A percentile compares a stretch with the other conserved stretches of the same genome.
Evolutionary conservation across 805 yeast species (phyloP).

Genomic region (Ogataea salicorniae): DNA sequence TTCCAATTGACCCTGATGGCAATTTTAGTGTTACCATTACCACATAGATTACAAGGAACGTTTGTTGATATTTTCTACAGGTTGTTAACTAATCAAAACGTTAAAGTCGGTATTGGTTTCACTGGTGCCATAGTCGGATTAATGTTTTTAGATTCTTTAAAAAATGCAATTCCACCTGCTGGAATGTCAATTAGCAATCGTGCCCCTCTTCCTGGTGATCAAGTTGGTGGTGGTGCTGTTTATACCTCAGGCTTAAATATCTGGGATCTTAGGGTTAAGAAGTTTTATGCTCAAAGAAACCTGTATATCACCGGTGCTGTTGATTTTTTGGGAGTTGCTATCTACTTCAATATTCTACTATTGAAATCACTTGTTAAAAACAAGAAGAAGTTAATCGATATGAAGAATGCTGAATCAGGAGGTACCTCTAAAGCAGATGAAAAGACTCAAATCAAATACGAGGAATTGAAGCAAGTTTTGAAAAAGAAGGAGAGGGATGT

Average conservation of each 20-base stretch:
- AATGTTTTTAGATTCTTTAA: slow-evolving; percentile 44
- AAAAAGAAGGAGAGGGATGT: slow-evolving; percentile 17
- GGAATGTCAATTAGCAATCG: neutral
- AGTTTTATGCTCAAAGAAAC: slow-evolving; percentile 54
- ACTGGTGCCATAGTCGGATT: slow-evolving; percentile 34
- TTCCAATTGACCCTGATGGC: slow-evolving; percentile 41
- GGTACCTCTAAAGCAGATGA: slow-evolving; percentile 37
- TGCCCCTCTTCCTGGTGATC: slow-evolving; percentile 1
- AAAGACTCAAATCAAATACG: slow-evolving; percentile 24
- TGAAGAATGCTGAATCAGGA: neutral
- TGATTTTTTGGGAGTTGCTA: slow-evolving; percentile 40
- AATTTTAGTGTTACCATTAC: slow-evolving; percentile 45
- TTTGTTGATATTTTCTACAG: slow-evolving; percentile 31
- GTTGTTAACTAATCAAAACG: slow-evolving; percentile 32
- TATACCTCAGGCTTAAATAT: slow-evolving; percentile 16
- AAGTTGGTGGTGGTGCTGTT: slow-evolving; percentile 1
- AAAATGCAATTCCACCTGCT: slow-evolving; percentile 20
- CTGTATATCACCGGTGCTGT: slow-evolving; percentile 53
- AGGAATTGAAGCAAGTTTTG: slow-evolving; percentile 14
- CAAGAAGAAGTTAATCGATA: slow-evolving; percentile 21
- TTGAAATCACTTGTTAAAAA: slow-evolving; percentile 40
- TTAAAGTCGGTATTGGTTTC: slow-evolving; percentile 39
- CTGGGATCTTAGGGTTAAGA: slow-evolving; percentile 37
- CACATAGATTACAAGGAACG: slow-evolving; percentile 36
- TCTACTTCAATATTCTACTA: slow-evolving; percentile 39